Evolutionary conservation across 2,329 filamentous ascomycete genomes (phyloP).

Genomic region (Stachybotrys echinatus): DNA sequence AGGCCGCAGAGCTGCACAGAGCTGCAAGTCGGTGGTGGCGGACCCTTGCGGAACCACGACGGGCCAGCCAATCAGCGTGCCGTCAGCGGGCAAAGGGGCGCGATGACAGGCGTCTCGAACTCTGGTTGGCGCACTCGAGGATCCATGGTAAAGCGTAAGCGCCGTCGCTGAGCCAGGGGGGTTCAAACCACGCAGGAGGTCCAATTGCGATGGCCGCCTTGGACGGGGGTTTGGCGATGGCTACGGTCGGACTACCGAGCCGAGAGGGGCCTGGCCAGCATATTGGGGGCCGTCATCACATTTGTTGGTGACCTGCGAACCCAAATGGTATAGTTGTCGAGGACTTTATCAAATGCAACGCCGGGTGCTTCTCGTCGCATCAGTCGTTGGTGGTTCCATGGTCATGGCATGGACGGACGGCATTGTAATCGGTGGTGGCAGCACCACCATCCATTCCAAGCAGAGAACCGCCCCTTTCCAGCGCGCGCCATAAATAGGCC

Average conservation of each 20-base stretch:
- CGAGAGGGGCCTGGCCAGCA: not conserved
- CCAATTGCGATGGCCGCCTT: not conserved
- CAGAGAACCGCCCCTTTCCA: not conserved
- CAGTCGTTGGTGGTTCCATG: not conserved
- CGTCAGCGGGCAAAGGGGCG: constrained; percentile 4
- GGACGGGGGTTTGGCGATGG: not conserved
- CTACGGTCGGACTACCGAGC: not conserved
- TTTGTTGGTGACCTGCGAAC: not conserved
- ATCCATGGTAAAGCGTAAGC: constrained; percentile 12
- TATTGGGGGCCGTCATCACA: not conserved
- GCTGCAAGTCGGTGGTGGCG: constrained; percentile 13
- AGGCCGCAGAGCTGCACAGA: constrained; percentile 10
- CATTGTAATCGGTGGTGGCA: not conserved
- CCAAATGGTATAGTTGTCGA: not conserved
- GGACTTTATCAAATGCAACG: not conserved
- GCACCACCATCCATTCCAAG: not conserved
- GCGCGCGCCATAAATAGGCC: not conserved
- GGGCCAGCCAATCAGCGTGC: constrained; percentile 12
- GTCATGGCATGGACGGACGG: no score
- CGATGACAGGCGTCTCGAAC: constrained; percentile 4
- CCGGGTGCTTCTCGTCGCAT: not conserved
- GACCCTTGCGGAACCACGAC: constrained; percentile 10
- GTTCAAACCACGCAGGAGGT: no score
- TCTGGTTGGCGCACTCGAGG: constrained; percentile 13
- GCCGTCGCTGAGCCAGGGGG: constrained; percentile 14